Percentiles rank a stretch among this genome's conserved stretches.
Evolutionary conservation across 768 basidiomycete genomes (phyloP).

Genomic region (Tylopilus sp.): DNA sequence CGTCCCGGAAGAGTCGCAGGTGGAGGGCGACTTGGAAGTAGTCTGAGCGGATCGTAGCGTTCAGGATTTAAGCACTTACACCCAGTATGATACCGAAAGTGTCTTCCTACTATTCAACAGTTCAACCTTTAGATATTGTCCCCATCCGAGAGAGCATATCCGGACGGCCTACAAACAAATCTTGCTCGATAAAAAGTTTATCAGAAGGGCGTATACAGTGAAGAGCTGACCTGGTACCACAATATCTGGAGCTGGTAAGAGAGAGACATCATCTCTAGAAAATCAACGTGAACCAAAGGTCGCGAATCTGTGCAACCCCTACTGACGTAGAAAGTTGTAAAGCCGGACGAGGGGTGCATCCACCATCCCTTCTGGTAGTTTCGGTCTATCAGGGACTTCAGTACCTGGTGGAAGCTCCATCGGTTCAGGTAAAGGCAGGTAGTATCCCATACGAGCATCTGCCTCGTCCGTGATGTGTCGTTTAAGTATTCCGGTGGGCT

Average conservation of each 20-base stretch:
- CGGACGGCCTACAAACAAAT: constrained; percentile 52
- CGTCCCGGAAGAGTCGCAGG: constrained; percentile 29
- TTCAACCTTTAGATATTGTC: constrained; percentile 66
- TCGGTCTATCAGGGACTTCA: constrained; percentile 40
- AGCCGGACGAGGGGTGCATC: constrained; percentile 84
- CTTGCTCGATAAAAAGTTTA: not conserved
- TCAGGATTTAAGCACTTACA: constrained; percentile 45
- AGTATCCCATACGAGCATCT: constrained; percentile 61
- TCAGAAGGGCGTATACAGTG: not conserved
- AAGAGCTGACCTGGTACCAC: constrained; percentile 59
- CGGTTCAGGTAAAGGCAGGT: constrained; percentile 48
- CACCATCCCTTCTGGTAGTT: constrained; percentile 57
- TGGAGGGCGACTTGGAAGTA: constrained; percentile 37
- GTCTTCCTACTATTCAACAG: constrained; percentile 67
- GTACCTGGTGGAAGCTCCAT: constrained; percentile 39
- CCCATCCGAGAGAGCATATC: constrained; percentile 86
- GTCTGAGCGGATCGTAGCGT: not conserved
- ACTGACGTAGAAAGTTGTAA: constrained; percentile 87
- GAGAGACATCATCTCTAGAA: constrained; percentile 81
- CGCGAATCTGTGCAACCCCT: not conserved
- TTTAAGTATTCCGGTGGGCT: constrained; percentile 59
- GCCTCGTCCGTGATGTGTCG: constrained; percentile 72
- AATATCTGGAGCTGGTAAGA: constrained; percentile 91
- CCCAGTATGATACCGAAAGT: constrained; percentile 82
- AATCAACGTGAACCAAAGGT: not conserved